Evolutionary conservation across 768 basidiomycete genomes (phyloP).

Genomic region (Russula emetica): DNA sequence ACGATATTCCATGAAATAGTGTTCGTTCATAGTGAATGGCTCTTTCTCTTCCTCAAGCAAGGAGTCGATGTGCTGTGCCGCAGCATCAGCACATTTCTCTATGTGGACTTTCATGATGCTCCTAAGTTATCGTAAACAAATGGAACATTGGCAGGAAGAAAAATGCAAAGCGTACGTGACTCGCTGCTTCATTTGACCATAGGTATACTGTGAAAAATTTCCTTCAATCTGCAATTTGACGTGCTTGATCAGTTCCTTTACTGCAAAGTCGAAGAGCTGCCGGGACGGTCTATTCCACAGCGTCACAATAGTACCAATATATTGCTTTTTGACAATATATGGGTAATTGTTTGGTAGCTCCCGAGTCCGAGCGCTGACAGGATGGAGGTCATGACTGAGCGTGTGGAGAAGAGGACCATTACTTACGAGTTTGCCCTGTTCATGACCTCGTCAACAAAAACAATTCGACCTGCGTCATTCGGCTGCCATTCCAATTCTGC

Average conservation of each 20-base stretch:
- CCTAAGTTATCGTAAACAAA: neutral
- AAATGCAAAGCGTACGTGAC: slow-evolving; percentile 18
- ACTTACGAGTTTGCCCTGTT: slow-evolving; percentile 43
- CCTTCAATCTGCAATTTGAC: slow-evolving; percentile 24
- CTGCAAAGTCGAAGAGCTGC: slow-evolving; percentile 27
- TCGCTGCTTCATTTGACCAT: slow-evolving; percentile 27
- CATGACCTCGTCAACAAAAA: slow-evolving; percentile 50
- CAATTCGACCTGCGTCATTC: slow-evolving; percentile 22
- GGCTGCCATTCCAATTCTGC: slow-evolving; percentile 30
- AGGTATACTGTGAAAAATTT: slow-evolving; percentile 28
- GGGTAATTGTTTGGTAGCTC: slow-evolving; percentile 65
- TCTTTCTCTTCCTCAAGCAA: slow-evolving; percentile 18
- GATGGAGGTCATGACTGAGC: neutral
- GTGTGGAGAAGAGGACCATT: neutral
- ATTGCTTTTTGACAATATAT: slow-evolving; percentile 36
- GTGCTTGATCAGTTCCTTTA: slow-evolving; percentile 9
- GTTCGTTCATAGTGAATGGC: slow-evolving; percentile 30
- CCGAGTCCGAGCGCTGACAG: slow-evolving; percentile 54
- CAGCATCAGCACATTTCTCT: slow-evolving; percentile 4
- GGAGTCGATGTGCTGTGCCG: slow-evolving; percentile 16
- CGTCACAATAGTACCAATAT: slow-evolving; percentile 26
- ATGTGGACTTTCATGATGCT: slow-evolving; percentile 17
- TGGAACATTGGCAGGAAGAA: neutral
- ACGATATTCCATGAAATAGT: slow-evolving; percentile 34
- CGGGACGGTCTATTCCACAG: slow-evolving; percentile 28